Percentiles rank a stretch among this genome's conserved stretches.
Evolutionary conservation across 805 yeast species (phyloP).

Genomic region (Babjeviella inositovora): DNA sequence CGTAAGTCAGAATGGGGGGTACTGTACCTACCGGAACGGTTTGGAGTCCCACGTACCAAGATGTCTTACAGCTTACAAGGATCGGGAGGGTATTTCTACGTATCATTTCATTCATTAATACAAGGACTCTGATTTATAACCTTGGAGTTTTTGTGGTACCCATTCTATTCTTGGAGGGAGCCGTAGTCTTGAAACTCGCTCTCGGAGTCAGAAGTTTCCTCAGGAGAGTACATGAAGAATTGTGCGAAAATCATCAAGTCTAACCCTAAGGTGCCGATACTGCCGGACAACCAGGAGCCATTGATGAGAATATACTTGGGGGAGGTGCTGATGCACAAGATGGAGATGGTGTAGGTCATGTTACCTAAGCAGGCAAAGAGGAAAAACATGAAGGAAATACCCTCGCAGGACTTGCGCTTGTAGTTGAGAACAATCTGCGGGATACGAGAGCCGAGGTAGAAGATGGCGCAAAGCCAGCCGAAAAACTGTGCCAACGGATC

Average conservation of each 20-base stretch:
- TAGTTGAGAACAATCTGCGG: constrained; percentile 85
- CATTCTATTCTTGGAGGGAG: too few species aligned
- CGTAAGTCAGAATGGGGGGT: too few species aligned
- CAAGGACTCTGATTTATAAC: too few species aligned
- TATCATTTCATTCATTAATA: too few species aligned
- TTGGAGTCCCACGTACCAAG: too few species aligned
- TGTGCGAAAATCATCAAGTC: constrained; percentile 79
- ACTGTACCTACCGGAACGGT: too few species aligned
- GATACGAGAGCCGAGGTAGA: constrained; percentile 75
- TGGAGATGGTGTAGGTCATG: constrained; percentile 77
- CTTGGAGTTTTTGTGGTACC: too few species aligned
- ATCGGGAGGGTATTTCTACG: too few species aligned
- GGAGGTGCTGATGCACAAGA: constrained; percentile 59
- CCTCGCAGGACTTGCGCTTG: constrained; percentile 84
- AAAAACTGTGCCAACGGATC: constrained; percentile 75
- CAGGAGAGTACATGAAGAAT: constrained; percentile 73
- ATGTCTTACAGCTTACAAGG: too few species aligned
- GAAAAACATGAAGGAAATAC: constrained; percentile 85
- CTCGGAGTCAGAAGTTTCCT: too few species aligned
- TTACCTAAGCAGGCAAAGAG: constrained; percentile 93
- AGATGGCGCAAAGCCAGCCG: constrained; percentile 66
- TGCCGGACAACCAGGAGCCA: constrained; percentile 86
- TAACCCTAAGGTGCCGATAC: constrained; percentile 70
- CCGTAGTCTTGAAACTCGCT: too few species aligned
- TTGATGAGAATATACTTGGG: constrained; percentile 61